Conservation (phyloP, 2,329 filamentous ascomycete species). For the Trichoderma arundinaceum region DNA sequence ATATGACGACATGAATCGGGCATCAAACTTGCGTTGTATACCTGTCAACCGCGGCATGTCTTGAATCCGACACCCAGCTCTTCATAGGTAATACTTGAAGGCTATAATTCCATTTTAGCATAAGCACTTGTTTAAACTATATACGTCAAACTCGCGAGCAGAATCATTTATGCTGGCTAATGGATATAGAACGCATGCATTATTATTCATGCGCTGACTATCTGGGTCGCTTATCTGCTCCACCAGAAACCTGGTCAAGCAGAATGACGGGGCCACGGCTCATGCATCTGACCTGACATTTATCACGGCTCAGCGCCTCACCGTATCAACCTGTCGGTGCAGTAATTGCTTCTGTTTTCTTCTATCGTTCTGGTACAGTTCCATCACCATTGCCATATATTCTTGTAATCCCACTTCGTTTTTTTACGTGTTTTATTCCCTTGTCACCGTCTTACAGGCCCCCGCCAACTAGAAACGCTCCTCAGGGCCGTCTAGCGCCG, state of each 20-base stretch:
- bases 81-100: neutral
- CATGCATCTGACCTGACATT: neutral
- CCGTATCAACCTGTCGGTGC: constrained; percentile 1
- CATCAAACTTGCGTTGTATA: neutral
- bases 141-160: too few species aligned
- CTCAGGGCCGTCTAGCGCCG: neutral
- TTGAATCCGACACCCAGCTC: neutral
- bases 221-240: constrained; percentile 4
- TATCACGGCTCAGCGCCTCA: constrained; percentile 7
- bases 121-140: too few species aligned
- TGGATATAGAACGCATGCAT: neutral
- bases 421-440: neutral
- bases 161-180: too few species aligned
- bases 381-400: neutral
- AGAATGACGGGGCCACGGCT: neutral
- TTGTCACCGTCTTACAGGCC: neutral
- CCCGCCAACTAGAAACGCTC: neutral
- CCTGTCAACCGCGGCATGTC: neutral
- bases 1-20: neutral
- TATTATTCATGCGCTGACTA: neutral
- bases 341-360: neutral
- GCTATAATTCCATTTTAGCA: neutral
- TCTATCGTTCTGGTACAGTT: too few species aligned
- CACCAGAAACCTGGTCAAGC: neutral
- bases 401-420: too few species aligned